Percentiles rank a stretch among this genome's conserved stretches.
These are phyloP conservation scores for Tilletia horrida DNA, from an alignment of 1,284 basidiomycete genomes.

Conservation along the genomic window DNA sequence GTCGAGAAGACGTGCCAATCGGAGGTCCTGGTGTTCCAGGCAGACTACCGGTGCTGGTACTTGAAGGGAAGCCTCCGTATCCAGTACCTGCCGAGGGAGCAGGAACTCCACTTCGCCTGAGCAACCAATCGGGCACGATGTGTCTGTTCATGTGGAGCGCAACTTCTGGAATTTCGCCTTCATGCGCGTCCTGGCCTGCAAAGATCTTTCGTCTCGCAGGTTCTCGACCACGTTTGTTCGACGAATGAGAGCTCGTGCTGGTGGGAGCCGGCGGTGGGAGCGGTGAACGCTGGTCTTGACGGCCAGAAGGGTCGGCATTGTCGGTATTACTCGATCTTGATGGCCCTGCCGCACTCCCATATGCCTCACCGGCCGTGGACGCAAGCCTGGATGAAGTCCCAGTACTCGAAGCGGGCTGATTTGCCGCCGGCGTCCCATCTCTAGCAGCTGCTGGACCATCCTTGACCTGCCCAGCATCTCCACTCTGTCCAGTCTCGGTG, in stretches of 20 bases:
- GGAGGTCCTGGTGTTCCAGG: neutral
- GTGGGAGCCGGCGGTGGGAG: neutral
- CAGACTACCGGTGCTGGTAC: neutral
- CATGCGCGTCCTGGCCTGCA: constrained; percentile 45
- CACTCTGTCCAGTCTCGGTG: constrained; percentile 42
- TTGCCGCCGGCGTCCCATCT: constrained; percentile 21
- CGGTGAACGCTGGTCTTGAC: neutral
- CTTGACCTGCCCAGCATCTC: too few species aligned
- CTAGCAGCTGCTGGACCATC: too few species aligned
- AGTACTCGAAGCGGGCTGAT: too few species aligned
- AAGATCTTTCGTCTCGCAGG: constrained; percentile 43
- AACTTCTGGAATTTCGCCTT: constrained; percentile 64
- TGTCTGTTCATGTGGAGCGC: constrained; percentile 87
- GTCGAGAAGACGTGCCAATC: neutral
- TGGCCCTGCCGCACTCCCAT: too few species aligned
- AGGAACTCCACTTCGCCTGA: constrained; percentile 47
- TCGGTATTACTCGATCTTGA: neutral
- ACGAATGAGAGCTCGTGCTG: constrained; percentile 10
- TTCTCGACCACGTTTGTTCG: constrained; percentile 32
- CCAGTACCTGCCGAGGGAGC: constrained; percentile 2
- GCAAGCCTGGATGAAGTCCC: too few species aligned
- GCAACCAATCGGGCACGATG: constrained; percentile 89
- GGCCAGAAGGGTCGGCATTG: neutral
- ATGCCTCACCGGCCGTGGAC: too few species aligned
- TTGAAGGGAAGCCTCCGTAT: too few species aligned